Percentiles rank a stretch among this genome's conserved stretches.
These are phyloP conservation scores for Cercospora citrullina DNA, from an alignment of 2,329 filamentous ascomycete species.

Conservation along the genomic window DNA sequence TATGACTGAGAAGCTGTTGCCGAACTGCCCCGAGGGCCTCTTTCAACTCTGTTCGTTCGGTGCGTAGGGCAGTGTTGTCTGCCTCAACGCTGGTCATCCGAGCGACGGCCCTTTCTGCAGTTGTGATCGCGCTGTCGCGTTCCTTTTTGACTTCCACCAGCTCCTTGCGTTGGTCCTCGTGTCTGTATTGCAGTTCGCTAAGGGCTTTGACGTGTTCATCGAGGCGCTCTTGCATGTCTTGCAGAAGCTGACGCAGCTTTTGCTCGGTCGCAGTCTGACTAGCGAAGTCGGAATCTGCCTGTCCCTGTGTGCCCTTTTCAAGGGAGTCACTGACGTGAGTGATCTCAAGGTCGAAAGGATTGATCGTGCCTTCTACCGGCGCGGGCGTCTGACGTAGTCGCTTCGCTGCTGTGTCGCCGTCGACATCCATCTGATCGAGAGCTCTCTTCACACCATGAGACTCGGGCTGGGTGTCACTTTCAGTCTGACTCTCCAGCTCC, in stretches of 20 bases:
- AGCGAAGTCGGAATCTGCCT: slow-evolving; percentile 1
- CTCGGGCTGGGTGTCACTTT: slow-evolving; percentile 32
- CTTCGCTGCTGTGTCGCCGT: slow-evolving; percentile 25
- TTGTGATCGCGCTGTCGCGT: slow-evolving; percentile 32
- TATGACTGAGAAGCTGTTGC: slow-evolving; percentile 31
- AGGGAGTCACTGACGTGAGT: slow-evolving; percentile 48
- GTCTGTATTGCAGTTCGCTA: slow-evolving; percentile 37
- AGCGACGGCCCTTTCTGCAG: slow-evolving; percentile 28
- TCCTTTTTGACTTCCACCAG: slow-evolving; percentile 31
- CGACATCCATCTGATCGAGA: slow-evolving; percentile 11
- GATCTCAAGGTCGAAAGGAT: slow-evolving; percentile 39
- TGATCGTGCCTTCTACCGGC: slow-evolving; percentile 32
- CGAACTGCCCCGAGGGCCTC: slow-evolving; percentile 36
- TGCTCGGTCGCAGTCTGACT: slow-evolving; percentile 21
- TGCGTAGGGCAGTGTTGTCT: slow-evolving; percentile 28
- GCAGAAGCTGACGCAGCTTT: slow-evolving; percentile 28
- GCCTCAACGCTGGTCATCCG: slow-evolving; percentile 27
- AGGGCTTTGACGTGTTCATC: slow-evolving; percentile 36
- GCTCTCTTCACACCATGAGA: slow-evolving; percentile 27
- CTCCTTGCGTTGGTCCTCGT: slow-evolving; percentile 36
- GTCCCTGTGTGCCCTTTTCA: slow-evolving; percentile 32
- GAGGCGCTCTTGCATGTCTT: slow-evolving; percentile 29
- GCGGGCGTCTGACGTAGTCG: slow-evolving; percentile 27
- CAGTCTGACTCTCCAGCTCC: slow-evolving; percentile 38
- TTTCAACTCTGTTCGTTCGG: slow-evolving; percentile 33